Evolutionary conservation across 345 rosid species (phyloP), one percentile per base, ranked within the genome.

Genomic region (Acer yangbiense): DNA sequence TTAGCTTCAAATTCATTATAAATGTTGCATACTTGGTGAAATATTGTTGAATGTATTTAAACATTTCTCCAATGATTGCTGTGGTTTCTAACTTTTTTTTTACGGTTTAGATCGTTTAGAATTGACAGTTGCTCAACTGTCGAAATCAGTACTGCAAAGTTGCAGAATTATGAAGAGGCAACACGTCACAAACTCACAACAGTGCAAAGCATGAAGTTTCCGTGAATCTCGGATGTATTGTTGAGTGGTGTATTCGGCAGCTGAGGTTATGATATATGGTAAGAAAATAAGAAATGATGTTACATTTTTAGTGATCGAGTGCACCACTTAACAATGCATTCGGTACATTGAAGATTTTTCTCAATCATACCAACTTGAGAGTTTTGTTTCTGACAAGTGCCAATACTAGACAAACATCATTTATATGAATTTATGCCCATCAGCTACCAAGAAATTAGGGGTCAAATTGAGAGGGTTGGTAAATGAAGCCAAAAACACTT

Each of bases 391-490:
- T 16, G 48, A 21, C 65, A 60, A 12, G 9, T n/a, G 43, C 11
- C 23, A 1, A 4, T 27, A 0, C 20, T 29, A 62, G 62, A 44
- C 74, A 39, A 61, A 6, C 57, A 4, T 44, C n/a, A 20, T 63
- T 46, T 20, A 32, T 21, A 21, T 60, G 60, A 73, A 78, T 21
- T 65, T 14, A 65, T 43, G 12, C 57, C 55, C 50, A 57, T 76
- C 74, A 72, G 78, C 41, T 12, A 75, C 87, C 87, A 62, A 27
- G 71, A 60, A 85, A 85, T 72, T 72, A 32, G 65, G 86, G 87
- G 48, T 83, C 66, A 80, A 69, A 77, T 74, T 44, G 54, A 54
- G 60, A 41, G 81, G 81, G 79, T 81, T 48, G 91, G 88, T 80
- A 79, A 71, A 81, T 77, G 76, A 78, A 25, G 83, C 84, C 86